Base-by-base conservation (phyloP, 1,284 basidiomycete genomes). In the Abortiporus biennis region DNA sequence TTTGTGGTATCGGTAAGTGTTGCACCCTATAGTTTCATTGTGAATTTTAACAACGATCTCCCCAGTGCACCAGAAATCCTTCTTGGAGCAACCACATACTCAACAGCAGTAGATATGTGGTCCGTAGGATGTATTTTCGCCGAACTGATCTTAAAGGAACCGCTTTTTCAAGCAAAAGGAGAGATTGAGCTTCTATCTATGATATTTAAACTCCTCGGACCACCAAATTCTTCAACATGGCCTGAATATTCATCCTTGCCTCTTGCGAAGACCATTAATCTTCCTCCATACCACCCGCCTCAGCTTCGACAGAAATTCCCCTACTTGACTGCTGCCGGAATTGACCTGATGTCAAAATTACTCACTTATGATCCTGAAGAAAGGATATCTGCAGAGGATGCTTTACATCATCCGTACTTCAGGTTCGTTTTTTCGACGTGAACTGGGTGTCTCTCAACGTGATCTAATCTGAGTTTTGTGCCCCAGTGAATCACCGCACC, bases 121-220 rank as follows among this genome's bases (percentile, higher is more conserved):
- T 96, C 92, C 36, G 85, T 99, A n/a, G 96, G 96, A 3, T 99
- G 96, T 69, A 98, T 99, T 54, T 98, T 99, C 60, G 95, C 89
- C 19, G 96, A 99, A 61, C 72, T 99, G 32, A 79, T 99, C 51
- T 72, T 92, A 51, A 92, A 91, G 50, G 92, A 94, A 59, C 92
- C 96, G 1, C 68, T 99, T 11, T 93, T 99, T 58, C 92, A 93
- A 59, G 94, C 94, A n/a, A 88, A 93, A 58, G 85, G 85, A 36
- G 96, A 99, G 63, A 72, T 94, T 11, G 95, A 99, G 57, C 84
- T 99, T 51, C 71, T 99, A 39, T 79, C 78, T 35, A 87, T 91
- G 82, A 93, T 99, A 40, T 95, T 95, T 68, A 89, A 85, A 58
- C 76, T 98, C 6, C 77, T 99, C 0, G 96, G 96, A 0, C 79